Base-by-base conservation (phyloP, 1,284 basidiomycete genomes). In the Lentinula novae-zelandiae region DNA sequence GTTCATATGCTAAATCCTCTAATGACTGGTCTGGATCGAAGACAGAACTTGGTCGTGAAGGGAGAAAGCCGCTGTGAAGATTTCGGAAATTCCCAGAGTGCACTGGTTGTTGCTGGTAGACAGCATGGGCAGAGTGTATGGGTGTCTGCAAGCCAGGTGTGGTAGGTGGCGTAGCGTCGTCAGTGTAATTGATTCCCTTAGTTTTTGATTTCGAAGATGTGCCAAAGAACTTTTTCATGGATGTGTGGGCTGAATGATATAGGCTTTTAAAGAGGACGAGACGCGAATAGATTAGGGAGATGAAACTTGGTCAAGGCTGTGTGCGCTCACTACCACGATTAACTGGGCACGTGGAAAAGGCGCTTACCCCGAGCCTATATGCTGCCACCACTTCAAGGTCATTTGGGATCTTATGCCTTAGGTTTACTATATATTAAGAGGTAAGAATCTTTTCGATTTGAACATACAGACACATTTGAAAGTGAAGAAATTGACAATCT, bases 151-250 rank as follows among this genome's bases (percentile, higher is more conserved):
- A 20, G 49, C 39, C 51, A 44, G 48, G 57, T n/a, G 57, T 51
- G 7, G 50, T 31, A 33, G 57, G 39, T 38, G 48, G 58, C n/a
- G 52, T 60, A 6, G 58, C n/a, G 31, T 60, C 58, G 9, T 56
- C 54, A 42, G 31, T 44, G n/a, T 31, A 27, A 54, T 33, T 46
- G 40, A 34, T 36, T 15, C 40, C 42, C 13, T 53, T 53, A 15
- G 31, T 34, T 46, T 53, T 52, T n/a, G 39, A 36, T 48, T 60
- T 60, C 36, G 58, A 53, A 5, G 51, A 44, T 53, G 58, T 36
- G 12, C 51, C 50, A 60, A 60, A 60, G n/a, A 60, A 53, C 39
- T 46, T 53, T 48, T 46, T 56, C 54, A 56, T 56, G 54, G 54
- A 46, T 42, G 27, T 12, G 49, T 34, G 27, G 31, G 31, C 49